Evolutionary conservation across 768 basidiomycete genomes (phyloP).

Genomic region (Lactarius sp.): DNA sequence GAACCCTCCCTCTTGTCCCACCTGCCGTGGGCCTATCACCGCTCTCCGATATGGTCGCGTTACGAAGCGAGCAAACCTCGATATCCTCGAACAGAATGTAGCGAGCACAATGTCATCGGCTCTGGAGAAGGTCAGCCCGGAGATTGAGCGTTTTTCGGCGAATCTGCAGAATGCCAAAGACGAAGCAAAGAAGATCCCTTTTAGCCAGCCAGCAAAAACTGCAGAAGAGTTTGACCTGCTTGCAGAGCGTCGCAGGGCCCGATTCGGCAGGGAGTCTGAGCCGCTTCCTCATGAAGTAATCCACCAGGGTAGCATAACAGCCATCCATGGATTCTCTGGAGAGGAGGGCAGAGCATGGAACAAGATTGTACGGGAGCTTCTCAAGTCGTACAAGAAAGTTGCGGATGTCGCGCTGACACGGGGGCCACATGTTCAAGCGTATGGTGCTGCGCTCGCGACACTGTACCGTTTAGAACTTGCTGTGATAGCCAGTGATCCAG

Average conservation of each 20-base stretch:
- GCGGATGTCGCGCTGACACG: constrained; percentile 28
- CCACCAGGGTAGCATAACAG: constrained; percentile 18
- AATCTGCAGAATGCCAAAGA: constrained; percentile 11
- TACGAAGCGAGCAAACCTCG: constrained; percentile 36
- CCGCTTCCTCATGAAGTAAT: constrained; percentile 22
- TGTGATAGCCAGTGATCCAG: constrained; percentile 25
- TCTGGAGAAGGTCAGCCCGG: constrained; percentile 21
- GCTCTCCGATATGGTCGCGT: constrained; percentile 36
- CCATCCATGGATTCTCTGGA: constrained; percentile 24
- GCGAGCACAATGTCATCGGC: constrained; percentile 32
- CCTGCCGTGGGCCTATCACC: constrained; percentile 34
- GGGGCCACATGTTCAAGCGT: constrained; percentile 34
- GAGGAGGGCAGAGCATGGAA: constrained; percentile 30
- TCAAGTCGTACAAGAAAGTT: constrained; percentile 29
- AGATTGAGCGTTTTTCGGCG: constrained; percentile 19
- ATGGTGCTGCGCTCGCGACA: constrained; percentile 33
- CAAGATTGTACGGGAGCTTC: constrained; percentile 23
- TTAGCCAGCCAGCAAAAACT: background rate
- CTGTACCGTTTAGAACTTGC: constrained; percentile 33
- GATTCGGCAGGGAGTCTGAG: constrained; percentile 19
- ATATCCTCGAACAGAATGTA: constrained; percentile 37
- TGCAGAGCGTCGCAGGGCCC: background rate
- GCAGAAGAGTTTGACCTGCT: constrained; percentile 7
- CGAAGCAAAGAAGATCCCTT: constrained; percentile 22
- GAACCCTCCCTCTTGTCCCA: constrained; percentile 34